A percentile compares a stretch with the other conserved stretches of the same genome.
These are phyloP conservation scores for Hymenoscyphus repandus DNA, from an alignment of 2,329 filamentous ascomycete species.

Conservation along the genomic window DNA sequence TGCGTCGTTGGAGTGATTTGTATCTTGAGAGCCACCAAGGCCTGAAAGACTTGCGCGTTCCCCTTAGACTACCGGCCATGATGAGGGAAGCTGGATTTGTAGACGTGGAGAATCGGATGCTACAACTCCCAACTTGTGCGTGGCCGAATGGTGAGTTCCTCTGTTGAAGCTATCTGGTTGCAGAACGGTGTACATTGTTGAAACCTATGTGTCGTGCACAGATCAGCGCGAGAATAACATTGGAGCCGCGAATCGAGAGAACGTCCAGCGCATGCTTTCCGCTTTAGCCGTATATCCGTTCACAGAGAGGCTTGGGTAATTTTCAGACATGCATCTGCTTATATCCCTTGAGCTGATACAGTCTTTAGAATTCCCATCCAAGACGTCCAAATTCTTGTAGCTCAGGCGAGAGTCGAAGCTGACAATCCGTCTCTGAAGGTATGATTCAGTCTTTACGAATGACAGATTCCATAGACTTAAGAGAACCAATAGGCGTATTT, in stretches of 20 bases:
- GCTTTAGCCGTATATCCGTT: slow-evolving; percentile 54
- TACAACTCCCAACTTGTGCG: slow-evolving; percentile 62
- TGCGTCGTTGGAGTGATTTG: slow-evolving; percentile 61
- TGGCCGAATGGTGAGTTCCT: slow-evolving; percentile 58
- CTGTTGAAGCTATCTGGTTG: neutral
- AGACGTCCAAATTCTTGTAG: slow-evolving; percentile 53
- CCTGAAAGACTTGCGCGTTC: slow-evolving; percentile 61
- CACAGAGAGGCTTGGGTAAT: slow-evolving; percentile 30
- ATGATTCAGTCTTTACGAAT: slow-evolving; percentile 3
- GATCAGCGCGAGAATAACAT: slow-evolving; percentile 48
- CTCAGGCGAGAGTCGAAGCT: slow-evolving; percentile 50
- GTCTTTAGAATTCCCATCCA: slow-evolving; percentile 46
- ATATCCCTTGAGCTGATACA: slow-evolving; percentile 11
- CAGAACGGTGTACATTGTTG: slow-evolving; percentile 1
- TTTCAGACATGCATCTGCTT: neutral
- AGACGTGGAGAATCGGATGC: slow-evolving; percentile 60
- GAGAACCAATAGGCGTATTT: slow-evolving; percentile 47
- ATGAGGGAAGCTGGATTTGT: slow-evolving; percentile 52
- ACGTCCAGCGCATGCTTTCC: slow-evolving; percentile 48
- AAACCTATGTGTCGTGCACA: slow-evolving; percentile 22
- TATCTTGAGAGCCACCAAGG: slow-evolving; percentile 59
- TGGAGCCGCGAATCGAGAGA: slow-evolving; percentile 48
- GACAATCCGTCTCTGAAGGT: slow-evolving; percentile 52
- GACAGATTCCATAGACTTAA: neutral
- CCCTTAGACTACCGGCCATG: slow-evolving; percentile 45